Evolutionary conservation across 306 rosid species (phyloP).

Genomic region (Neltuma alba): DNA sequence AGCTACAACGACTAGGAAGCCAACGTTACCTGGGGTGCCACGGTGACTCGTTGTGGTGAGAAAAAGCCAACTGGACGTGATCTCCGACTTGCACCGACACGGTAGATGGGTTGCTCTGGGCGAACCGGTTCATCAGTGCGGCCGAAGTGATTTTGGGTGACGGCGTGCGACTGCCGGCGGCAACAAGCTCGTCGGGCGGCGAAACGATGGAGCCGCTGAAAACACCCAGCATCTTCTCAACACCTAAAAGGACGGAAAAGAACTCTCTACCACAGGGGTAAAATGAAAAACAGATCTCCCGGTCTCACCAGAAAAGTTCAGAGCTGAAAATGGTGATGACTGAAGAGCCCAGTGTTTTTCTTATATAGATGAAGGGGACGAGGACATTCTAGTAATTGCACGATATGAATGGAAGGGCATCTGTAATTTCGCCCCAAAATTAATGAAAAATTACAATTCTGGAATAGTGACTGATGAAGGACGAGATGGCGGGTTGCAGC

Average conservation of each 20-base stretch:
- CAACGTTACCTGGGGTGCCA: slow-evolving; percentile 72
- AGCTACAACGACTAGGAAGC: neutral
- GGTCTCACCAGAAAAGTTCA: neutral
- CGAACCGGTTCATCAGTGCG: slow-evolving; percentile 65
- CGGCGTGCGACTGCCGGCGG: slow-evolving; percentile 93
- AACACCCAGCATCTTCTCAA: slow-evolving; percentile 71
- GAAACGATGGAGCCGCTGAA: slow-evolving; percentile 82
- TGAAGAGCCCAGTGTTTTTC: neutral
- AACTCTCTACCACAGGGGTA: neutral
- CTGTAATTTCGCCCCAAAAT: slow-evolving; percentile 30
- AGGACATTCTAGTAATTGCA: slow-evolving; percentile 45
- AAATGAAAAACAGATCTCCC: neutral
- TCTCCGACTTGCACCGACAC: slow-evolving; percentile 83
- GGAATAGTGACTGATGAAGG: neutral
- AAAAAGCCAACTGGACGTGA: slow-evolving; percentile 69
- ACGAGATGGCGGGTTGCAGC: neutral
- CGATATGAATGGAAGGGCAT: neutral
- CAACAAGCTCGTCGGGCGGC: slow-evolving; percentile 94
- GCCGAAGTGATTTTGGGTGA: slow-evolving; percentile 74
- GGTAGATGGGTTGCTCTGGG: slow-evolving; percentile 50
- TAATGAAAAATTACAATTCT: neutral
- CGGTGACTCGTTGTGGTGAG: slow-evolving; percentile 78
- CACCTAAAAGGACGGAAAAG: neutral
- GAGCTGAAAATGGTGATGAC: slow-evolving; percentile 30
- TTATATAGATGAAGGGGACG: slow-evolving; percentile 41